A percentile compares a stretch with the other conserved stretches of the same genome.
phyloP scores from a whole-genome alignment of 352 stramenopile genomes.

The Pythium monospermum region DNA sequence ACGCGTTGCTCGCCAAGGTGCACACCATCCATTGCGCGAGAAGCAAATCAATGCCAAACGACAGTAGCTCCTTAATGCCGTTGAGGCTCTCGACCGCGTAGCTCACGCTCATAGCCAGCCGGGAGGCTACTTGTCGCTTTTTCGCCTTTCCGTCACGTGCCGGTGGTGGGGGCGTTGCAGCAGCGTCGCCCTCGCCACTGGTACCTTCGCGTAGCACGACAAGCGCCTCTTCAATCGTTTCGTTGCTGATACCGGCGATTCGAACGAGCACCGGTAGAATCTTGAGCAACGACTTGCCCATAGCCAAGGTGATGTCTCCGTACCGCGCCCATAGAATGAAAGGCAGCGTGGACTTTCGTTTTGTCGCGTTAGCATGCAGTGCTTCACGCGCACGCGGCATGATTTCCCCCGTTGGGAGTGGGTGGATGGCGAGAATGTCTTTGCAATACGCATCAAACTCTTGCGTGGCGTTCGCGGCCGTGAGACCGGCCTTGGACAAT shows the following conservation, averaged over 20 bases:
- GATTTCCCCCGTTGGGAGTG: slow-evolving; percentile 10
- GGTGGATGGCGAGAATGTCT: slow-evolving; percentile 18
- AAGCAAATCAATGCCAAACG: slow-evolving; percentile 2
- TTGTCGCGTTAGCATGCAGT: slow-evolving; percentile 17
- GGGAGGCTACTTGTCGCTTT: no score
- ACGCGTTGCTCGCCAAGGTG: no score
- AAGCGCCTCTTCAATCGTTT: no score
- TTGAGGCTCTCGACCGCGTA: not conserved
- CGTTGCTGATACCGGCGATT: not conserved
- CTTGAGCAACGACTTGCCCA: slow-evolving; percentile 18
- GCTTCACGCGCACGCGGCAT: slow-evolving; percentile 25
- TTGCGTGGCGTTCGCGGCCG: slow-evolving; percentile 7
- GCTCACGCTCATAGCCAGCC: no score
- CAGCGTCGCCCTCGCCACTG: no score
- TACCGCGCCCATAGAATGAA: slow-evolving; percentile 37
- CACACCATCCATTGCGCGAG: slow-evolving; percentile 11
- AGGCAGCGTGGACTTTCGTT: slow-evolving; percentile 15
- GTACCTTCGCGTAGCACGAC: no score
- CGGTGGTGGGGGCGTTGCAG: no score
- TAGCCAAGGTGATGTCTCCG: slow-evolving; percentile 18
- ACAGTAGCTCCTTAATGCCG: slow-evolving; percentile 10
- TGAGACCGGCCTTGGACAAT: slow-evolving; percentile 21
- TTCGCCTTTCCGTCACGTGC: no score
- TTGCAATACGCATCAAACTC: slow-evolving; percentile 29
- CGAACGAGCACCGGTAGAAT: slow-evolving; percentile 19